Percentiles rank a stretch among this genome's conserved stretches.
phyloP scores from a whole-genome alignment of 805 yeast genomes.

The Yamadazyma paraphyllophila region DNA sequence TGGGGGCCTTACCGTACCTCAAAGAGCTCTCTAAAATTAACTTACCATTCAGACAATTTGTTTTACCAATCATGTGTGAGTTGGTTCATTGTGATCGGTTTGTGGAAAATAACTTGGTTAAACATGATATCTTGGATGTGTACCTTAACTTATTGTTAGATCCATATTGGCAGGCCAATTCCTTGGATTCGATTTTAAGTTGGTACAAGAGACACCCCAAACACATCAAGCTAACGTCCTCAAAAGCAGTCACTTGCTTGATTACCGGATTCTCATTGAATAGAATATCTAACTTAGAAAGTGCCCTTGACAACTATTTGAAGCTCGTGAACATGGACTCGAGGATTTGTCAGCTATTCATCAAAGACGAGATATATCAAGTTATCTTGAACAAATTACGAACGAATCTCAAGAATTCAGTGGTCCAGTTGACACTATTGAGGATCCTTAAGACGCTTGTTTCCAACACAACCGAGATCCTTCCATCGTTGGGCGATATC shows the following conservation, averaged over 20 bases:
- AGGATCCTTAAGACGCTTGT: constrained; percentile 25
- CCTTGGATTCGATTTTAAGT: constrained; percentile 47
- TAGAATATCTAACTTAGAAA: constrained; percentile 42
- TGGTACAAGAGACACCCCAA: constrained; percentile 35
- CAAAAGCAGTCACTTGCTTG: constrained; percentile 29
- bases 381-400: constrained; percentile 30
- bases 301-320: constrained; percentile 40
- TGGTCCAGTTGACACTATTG: constrained; percentile 36
- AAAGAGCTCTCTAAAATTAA: constrained; percentile 38
- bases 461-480: not conserved
- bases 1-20: constrained; percentile 48
- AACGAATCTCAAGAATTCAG: constrained; percentile 30
- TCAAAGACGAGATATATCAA: constrained; percentile 23
- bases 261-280: constrained; percentile 39
- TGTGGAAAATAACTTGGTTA: constrained; percentile 37
- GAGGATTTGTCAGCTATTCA: constrained; percentile 23
- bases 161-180: constrained; percentile 58
- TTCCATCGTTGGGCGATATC: not conserved
- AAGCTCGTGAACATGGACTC: constrained; percentile 27
- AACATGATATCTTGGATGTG: constrained; percentile 35
- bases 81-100: constrained; percentile 45
- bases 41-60: constrained; percentile 49
- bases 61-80: constrained; percentile 52
- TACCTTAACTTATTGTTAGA: constrained; percentile 45
- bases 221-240: constrained; percentile 21